Conservation (phyloP, 805 yeast species). For the Huiozyma naganishii region DNA sequence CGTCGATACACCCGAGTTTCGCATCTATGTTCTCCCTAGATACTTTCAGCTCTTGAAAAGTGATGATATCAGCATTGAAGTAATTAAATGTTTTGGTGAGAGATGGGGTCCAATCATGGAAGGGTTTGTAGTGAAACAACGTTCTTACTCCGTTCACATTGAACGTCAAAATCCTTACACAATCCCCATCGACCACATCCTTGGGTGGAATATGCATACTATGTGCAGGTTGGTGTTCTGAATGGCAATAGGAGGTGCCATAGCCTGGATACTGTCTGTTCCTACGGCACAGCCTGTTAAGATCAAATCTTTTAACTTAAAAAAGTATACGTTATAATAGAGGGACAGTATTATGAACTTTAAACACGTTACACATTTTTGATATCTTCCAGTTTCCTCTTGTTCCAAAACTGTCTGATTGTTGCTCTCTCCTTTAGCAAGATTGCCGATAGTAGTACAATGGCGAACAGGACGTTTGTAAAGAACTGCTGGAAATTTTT, state of each 20-base stretch:
- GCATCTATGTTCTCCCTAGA: constrained; percentile 33
- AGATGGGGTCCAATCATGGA: constrained; percentile 41
- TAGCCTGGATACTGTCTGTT: no score
- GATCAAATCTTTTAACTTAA: background rate
- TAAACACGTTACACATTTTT: constrained; percentile 7
- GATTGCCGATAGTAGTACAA: constrained; percentile 28
- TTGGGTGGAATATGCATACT: background rate
- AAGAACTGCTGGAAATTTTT: constrained; percentile 32
- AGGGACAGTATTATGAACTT: no score
- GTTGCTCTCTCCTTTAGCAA: constrained; percentile 31
- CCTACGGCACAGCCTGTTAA: no score
- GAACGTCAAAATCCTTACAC: constrained; percentile 41
- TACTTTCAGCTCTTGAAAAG: constrained; percentile 79
- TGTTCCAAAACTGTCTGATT: constrained; percentile 14
- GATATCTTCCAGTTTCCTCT: constrained; percentile 8
- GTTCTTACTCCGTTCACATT: constrained; percentile 82
- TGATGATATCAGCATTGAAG: constrained; percentile 63
- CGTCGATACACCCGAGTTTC: constrained; percentile 39
- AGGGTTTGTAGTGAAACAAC: constrained; percentile 72
- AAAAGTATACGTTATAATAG: background rate
- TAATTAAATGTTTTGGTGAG: constrained; percentile 35
- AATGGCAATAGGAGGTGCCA: no score
- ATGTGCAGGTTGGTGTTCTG: no score
- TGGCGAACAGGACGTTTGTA: constrained; percentile 34
- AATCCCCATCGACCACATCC: background rate